Evolutionary conservation across 2,329 filamentous ascomycete species (phyloP).

Genomic region (Beauveria bassiana): DNA sequence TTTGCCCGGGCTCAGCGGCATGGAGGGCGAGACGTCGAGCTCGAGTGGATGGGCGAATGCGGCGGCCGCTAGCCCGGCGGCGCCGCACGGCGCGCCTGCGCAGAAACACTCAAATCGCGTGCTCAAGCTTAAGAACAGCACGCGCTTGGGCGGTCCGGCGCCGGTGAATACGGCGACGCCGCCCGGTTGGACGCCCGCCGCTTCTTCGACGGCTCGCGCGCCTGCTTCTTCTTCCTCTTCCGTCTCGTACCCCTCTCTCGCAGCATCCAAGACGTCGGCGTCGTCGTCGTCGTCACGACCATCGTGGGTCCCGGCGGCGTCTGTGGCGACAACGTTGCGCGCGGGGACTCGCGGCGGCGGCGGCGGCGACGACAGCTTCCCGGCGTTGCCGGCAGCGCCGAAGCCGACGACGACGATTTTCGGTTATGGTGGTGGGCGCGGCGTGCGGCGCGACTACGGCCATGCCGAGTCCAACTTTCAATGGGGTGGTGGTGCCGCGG

Average conservation of each 20-base stretch:
- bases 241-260: conserved; percentile 31
- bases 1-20: conserved; percentile 65
- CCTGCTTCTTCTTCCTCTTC: conserved; percentile 21
- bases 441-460: conserved; percentile 47
- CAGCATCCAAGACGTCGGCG: conserved; percentile 14
- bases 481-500: conserved; percentile 36
- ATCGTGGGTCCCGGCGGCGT: conserved; percentile 19
- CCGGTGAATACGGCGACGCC: conserved; percentile 16
- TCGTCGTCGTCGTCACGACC: conserved; percentile 1
- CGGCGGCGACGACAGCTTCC: conserved; percentile 59
- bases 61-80: conserved; percentile 47
- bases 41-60: conserved; percentile 54
- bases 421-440: conserved; percentile 46
- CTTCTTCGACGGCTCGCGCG: conserved; percentile 15
- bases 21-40: conserved; percentile 52
- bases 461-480: conserved; percentile 42
- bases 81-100: conserved; percentile 30
- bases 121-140: conserved; percentile 53
- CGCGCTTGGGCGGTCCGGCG: conserved; percentile 32
- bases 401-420: conserved; percentile 59
- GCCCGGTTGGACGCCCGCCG: conserved; percentile 19
- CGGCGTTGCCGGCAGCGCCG: conserved; percentile 69
- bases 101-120: conserved; percentile 47
- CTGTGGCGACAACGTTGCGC: conserved; percentile 7
- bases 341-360: conserved; percentile 22